Conservation (phyloP, 345 rosid genomes). For the Cochlearia excelsa region DNA sequence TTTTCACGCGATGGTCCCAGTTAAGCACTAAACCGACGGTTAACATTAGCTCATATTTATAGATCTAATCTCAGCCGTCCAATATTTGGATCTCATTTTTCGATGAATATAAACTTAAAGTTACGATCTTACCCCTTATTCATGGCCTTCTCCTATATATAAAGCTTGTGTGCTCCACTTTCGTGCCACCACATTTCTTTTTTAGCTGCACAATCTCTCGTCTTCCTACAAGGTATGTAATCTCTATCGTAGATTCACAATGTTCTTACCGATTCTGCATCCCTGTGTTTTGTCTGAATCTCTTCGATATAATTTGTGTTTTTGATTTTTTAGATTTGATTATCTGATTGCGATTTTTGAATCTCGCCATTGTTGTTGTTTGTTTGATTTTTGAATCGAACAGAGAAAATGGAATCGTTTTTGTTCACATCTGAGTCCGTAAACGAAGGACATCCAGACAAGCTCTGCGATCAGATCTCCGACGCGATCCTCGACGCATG, state of each 20-base stretch:
- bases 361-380: neutral
- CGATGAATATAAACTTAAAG: slow-evolving; percentile 31
- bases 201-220: slow-evolving; percentile 8
- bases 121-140: slow-evolving; percentile 28
- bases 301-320: neutral
- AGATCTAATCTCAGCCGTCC: slow-evolving; percentile 32
- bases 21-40: slow-evolving; percentile 27
- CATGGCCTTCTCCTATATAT: slow-evolving; percentile 18
- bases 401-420: slow-evolving; percentile 54
- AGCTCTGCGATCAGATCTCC: slow-evolving; percentile 74
- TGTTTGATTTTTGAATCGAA: slow-evolving; percentile 6
- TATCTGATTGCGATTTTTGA: neutral
- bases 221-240: slow-evolving; percentile 21
- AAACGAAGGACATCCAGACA: slow-evolving; percentile 80
- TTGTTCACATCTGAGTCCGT: slow-evolving; percentile 72
- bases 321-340: slow-evolving; percentile 13
- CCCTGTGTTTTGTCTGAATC: neutral
- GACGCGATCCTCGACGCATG: slow-evolving; percentile 72
- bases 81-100: slow-evolving; percentile 26
- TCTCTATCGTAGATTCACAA: neutral
- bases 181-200: slow-evolving; percentile 18
- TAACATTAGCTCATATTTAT: neutral
- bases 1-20: slow-evolving; percentile 37
- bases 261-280: slow-evolving; percentile 1
- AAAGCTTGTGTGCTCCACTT: slow-evolving; percentile 15